A percentile compares a stretch with the other conserved stretches of the same genome.
phyloP scores from a whole-genome alignment of 2,329 filamentous ascomycete species.

The Monilinia fructigena region DNA sequence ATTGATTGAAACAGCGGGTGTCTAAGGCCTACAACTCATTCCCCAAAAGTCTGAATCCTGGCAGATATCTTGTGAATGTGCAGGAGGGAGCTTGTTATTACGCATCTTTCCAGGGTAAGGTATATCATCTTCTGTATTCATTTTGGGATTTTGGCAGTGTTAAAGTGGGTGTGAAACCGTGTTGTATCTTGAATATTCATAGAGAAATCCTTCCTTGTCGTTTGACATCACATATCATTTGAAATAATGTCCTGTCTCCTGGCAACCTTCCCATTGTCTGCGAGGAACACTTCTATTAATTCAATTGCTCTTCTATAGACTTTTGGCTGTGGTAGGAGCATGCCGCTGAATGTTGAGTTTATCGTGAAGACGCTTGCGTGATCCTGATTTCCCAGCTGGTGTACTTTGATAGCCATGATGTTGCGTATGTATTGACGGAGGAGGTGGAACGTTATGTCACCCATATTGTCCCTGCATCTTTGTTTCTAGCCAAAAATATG shows the following conservation, averaged over 20 bases:
- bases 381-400: too few relatives aligned
- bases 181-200: neutral
- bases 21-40: neutral
- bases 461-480: too few relatives aligned
- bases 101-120: neutral
- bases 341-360: too few relatives aligned
- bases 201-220: neutral
- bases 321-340: too few relatives aligned
- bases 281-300: neutral
- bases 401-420: too few relatives aligned
- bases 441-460: too few relatives aligned
- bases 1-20: too few relatives aligned
- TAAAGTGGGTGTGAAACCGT: neutral
- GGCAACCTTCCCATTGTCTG: neutral
- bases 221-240: neutral
- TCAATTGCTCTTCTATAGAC: too few relatives aligned
- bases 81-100: neutral
- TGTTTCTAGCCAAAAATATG: too few relatives aligned
- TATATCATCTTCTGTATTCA: neutral
- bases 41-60: neutral
- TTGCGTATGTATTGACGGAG: too few relatives aligned
- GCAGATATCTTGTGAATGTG: neutral
- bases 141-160: neutral
- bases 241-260: neutral
- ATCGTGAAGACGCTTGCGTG: too few relatives aligned